Evolutionary conservation across 495 filamentous ascomycete genomes (phyloP).

Genomic region (Neurospora sp.): DNA sequence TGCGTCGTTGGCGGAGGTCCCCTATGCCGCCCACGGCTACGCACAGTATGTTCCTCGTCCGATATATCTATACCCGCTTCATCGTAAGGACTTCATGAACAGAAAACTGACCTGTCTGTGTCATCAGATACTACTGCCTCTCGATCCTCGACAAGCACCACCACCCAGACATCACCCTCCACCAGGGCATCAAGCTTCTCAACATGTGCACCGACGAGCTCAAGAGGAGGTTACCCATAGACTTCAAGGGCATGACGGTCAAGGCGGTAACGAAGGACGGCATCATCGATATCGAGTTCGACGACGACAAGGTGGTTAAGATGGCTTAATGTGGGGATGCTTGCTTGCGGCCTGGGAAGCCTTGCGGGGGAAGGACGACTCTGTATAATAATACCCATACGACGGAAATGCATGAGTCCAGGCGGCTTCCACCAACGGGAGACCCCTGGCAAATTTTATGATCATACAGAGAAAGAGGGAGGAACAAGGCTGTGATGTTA

Average conservation of each 20-base stretch:
- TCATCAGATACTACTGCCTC: constrained; percentile 72
- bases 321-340: constrained; percentile 38
- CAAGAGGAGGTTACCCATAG: constrained; percentile 89
- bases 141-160: constrained; percentile 97
- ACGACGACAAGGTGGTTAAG: constrained; percentile 63
- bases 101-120: constrained; percentile 6
- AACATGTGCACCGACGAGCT: constrained; percentile 93
- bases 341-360: not conserved
- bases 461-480: not conserved
- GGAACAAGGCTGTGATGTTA: not conserved
- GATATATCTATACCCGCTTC: too few species aligned
- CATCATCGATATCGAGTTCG: constrained; percentile 67
- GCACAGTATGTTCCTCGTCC: constrained; percentile 61
- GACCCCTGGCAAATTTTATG: not conserved
- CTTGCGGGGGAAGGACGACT: constrained; percentile 4
- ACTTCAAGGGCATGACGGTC: constrained; percentile 92
- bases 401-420: constrained; percentile 5
- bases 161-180: constrained; percentile 80
- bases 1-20: constrained; percentile 73
- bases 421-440: not conserved
- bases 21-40: constrained; percentile 96
- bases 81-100: too few species aligned
- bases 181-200: constrained; percentile 81
- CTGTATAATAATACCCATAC: constrained; percentile 21
- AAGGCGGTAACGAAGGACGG: constrained; percentile 93